These are phyloP conservation scores for Diplodia corticola DNA, from an alignment of 2,329 filamentous ascomycete species.

Conservation along the genomic window DNA sequence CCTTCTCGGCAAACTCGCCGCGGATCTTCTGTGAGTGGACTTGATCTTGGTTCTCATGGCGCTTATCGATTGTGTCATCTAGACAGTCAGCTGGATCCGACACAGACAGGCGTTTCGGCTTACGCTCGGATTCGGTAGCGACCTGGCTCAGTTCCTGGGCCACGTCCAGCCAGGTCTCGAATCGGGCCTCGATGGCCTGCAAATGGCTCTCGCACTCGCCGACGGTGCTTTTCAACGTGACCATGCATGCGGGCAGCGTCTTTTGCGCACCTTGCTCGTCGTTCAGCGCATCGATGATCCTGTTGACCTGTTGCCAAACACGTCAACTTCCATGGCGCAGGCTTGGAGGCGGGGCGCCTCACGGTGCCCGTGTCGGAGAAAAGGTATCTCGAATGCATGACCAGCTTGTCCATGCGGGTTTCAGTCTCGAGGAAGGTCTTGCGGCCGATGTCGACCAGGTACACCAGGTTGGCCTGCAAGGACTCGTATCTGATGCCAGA, in stretches of 20 bases:
- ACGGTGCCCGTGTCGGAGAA: slow-evolving; percentile 14
- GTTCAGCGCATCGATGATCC: slow-evolving; percentile 4
- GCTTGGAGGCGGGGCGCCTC: neutral
- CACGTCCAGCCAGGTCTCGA: slow-evolving; percentile 3
- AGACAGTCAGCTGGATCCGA: neutral
- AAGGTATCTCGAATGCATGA: slow-evolving; percentile 7
- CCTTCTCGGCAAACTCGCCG: neutral
- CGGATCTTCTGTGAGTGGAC: neutral
- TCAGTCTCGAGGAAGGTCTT: slow-evolving; percentile 15
- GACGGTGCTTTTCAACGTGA: neutral
- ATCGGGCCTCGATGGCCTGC: neutral
- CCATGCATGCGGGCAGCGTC: neutral
- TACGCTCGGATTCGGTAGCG: slow-evolving; percentile 5
- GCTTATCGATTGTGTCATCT: neutral
- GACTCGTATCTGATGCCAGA: neutral
- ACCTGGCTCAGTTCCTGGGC: slow-evolving; percentile 14
- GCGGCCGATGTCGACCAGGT: slow-evolving; percentile 10
- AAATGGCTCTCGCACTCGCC: neutral
- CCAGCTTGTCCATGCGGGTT: slow-evolving; percentile 18
- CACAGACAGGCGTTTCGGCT: neutral
- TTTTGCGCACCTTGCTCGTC: neutral
- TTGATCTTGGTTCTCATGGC: neutral
- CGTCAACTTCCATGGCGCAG: neutral
- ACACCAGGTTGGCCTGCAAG: slow-evolving; percentile 11
- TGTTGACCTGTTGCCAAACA: neutral